Conservation (phyloP, 2,329 filamentous ascomycete species). For the Neobulgaria alba region DNA sequence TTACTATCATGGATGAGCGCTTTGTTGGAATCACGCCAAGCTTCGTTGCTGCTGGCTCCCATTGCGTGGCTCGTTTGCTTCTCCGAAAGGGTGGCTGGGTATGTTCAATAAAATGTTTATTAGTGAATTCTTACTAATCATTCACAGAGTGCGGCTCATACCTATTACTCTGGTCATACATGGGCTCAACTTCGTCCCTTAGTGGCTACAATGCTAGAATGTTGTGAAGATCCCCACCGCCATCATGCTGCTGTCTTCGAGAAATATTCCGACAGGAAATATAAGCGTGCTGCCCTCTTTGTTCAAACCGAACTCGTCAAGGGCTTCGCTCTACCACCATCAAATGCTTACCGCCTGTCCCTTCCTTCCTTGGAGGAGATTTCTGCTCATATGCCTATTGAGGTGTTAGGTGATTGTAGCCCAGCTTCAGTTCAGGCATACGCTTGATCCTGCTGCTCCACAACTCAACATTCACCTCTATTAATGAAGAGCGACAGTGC, state of each 20-base stretch:
- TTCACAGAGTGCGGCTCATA: slow-evolving; percentile 65
- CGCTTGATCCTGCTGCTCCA: too few species aligned
- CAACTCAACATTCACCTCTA: too few species aligned
- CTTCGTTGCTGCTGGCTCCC: slow-evolving; percentile 82
- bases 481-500: too few species aligned
- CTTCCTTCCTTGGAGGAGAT: slow-evolving; percentile 20
- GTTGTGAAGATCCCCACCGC: slow-evolving; percentile 69
- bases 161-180: slow-evolving; percentile 91
- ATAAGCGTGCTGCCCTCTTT: slow-evolving; percentile 74
- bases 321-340: slow-evolving; percentile 41
- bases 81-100: slow-evolving; percentile 91
- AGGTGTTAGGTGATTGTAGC: too few species aligned
- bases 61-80: slow-evolving; percentile 84
- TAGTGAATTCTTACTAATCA: slow-evolving; percentile 8
- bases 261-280: slow-evolving; percentile 83
- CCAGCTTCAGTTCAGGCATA: too few species aligned
- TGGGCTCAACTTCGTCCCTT: slow-evolving; percentile 73
- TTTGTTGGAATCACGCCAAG: slow-evolving; percentile 89
- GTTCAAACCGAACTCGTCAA: slow-evolving; percentile 66
- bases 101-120: slow-evolving; percentile 33
- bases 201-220: slow-evolving; percentile 73
- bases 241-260: slow-evolving; percentile 86
- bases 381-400: slow-evolving; percentile 16
- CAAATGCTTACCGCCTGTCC: slow-evolving; percentile 17
- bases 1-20: slow-evolving; percentile 95